phyloP scores from a whole-genome alignment of 1,284 basidiomycete species.

The Puccinia sorghi region DNA sequence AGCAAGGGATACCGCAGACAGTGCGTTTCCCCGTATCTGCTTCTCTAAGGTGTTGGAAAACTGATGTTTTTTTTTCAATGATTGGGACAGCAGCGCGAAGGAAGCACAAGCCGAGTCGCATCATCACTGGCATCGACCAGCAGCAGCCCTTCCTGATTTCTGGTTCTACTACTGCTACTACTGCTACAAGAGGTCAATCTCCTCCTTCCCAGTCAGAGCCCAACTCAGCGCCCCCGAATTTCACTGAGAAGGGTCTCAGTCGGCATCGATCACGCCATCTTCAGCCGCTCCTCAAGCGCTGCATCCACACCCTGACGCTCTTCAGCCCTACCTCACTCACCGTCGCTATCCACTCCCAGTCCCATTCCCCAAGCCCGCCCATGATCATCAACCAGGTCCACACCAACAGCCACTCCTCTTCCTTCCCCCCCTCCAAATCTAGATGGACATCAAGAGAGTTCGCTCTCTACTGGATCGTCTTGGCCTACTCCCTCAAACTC shows the following conservation, averaged over 20 bases:
- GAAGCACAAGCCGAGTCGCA: not conserved
- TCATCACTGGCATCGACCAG: not conserved
- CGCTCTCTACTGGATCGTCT: slow-evolving; percentile 20
- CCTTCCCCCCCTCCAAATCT: not conserved
- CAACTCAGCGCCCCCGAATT: not conserved
- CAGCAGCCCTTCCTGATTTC: no score
- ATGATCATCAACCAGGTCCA: not conserved
- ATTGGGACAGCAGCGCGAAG: not conserved
- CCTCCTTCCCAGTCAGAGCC: not conserved
- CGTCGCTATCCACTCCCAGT: slow-evolving; percentile 1
- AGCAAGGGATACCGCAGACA: no score
- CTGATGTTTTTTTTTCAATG: no score
- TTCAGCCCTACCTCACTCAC: slow-evolving; percentile 32
- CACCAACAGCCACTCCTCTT: no score
- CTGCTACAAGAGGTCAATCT: not conserved
- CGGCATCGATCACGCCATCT: not conserved
- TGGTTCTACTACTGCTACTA: not conserved
- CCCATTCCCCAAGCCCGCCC: not conserved
- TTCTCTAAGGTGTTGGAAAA: not conserved
- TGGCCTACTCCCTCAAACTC: slow-evolving; percentile 1
- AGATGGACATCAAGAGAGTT: slow-evolving; percentile 37
- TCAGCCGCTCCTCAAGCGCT: not conserved
- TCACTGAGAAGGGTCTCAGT: not conserved
- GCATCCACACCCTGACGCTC: not conserved
- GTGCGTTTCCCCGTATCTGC: not conserved